Percentiles rank a stretch among this genome's conserved stretches.
phyloP scores from a whole-genome alignment of 2,329 filamentous ascomycete species.

The Penicillium glabrum region DNA sequence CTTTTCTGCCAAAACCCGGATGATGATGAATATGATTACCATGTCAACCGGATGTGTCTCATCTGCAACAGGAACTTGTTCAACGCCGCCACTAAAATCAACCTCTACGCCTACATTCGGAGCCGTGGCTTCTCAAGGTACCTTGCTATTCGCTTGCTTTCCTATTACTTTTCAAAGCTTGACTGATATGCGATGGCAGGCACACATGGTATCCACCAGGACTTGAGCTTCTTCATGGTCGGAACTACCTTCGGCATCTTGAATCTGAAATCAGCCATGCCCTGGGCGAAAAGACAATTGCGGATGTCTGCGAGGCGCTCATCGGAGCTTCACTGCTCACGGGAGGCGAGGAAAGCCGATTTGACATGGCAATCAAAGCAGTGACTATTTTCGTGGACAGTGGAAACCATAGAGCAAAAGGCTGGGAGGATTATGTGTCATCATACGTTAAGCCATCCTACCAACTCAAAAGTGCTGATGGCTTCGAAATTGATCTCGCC shows the following conservation, averaged over 20 bases:
- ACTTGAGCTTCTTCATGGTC: conserved; percentile 71
- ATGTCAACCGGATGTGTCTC: conserved; percentile 86
- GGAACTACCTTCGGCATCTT: conserved; percentile 55
- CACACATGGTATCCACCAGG: conserved; percentile 87
- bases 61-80: conserved; percentile 91
- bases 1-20: conserved; percentile 75
- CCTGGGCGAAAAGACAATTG: conserved; percentile 84
- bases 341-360: conserved; percentile 50
- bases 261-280: conserved; percentile 54
- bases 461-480: conserved; percentile 63
- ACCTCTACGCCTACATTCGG: conserved; percentile 72
- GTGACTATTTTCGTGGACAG: conserved; percentile 63
- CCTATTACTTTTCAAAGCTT: neutral
- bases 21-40: conserved; percentile 80
- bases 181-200: conserved; percentile 34
- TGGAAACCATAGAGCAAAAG: conserved; percentile 66
- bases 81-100: conserved; percentile 67
- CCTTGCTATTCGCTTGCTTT: conserved; percentile 5
- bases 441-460: conserved; percentile 70
- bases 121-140: conserved; percentile 76
- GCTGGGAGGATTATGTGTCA: conserved; percentile 71
- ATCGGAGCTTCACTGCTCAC: conserved; percentile 79
- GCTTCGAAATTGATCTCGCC: conserved; percentile 68
- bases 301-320: conserved; percentile 90
- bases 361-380: conserved; percentile 62